Evolutionary conservation across 2,329 filamentous ascomycete genomes (phyloP).

Genomic region (Dactylellina leptospora): DNA sequence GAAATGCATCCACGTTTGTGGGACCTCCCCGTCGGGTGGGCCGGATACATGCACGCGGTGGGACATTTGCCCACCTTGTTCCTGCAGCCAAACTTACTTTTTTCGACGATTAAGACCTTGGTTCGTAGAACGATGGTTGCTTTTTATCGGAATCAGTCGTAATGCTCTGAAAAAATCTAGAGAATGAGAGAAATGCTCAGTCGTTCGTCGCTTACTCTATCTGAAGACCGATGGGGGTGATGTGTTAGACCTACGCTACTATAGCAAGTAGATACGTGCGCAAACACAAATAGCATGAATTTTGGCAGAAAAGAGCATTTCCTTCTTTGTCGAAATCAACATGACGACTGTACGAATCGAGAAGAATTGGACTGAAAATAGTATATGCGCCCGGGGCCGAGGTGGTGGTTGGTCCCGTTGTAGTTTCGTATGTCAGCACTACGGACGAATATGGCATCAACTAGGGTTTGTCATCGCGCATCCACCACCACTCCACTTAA

Average conservation of each 20-base stretch:
- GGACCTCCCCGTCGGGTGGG: constrained; percentile 37
- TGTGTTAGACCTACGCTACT: constrained; percentile 20
- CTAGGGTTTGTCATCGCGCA: constrained; percentile 49
- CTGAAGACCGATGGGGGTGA: constrained; percentile 21
- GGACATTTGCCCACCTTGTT: constrained; percentile 31
- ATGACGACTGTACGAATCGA: constrained; percentile 23
- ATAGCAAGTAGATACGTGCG: background rate
- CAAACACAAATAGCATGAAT: constrained; percentile 51
- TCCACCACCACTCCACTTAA: constrained; percentile 50
- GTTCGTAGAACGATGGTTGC: background rate
- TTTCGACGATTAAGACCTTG: background rate
- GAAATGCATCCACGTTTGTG: constrained; percentile 20
- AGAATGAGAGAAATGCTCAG: background rate
- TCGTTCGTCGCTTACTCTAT: constrained; percentile 36
- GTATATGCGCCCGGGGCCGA: constrained; percentile 29
- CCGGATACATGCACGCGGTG: constrained; percentile 47
- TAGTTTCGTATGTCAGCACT: constrained; percentile 53
- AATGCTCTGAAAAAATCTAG: background rate
- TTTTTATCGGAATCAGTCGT: constrained; percentile 22
- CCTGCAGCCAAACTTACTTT: constrained; percentile 45
- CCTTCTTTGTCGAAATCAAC: constrained; percentile 27
- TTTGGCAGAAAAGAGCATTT: constrained; percentile 21
- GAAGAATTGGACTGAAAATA: constrained; percentile 48
- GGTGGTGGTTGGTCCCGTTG: constrained; percentile 40
- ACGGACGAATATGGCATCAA: constrained; percentile 48